These are phyloP conservation scores for Paxillus rubicundulus DNA, from an alignment of 768 basidiomycete species.

Conservation along the genomic window DNA sequence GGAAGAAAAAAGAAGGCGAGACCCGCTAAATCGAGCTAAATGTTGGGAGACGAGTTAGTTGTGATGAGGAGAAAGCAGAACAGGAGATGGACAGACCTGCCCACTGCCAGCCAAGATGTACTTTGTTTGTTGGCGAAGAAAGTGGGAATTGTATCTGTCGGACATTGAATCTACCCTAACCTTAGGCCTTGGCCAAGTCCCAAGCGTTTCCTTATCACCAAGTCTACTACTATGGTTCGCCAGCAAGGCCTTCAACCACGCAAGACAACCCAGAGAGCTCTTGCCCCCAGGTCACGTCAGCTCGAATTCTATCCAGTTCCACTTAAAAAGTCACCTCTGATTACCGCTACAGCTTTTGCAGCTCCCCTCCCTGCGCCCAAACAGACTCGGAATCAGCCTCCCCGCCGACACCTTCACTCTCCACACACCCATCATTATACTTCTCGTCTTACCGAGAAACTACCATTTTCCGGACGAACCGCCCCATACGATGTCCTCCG, in stretches of 20 bases:
- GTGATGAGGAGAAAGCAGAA: constrained; percentile 3
- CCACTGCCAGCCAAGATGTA: constrained; percentile 5
- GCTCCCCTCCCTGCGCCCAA: not conserved
- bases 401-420: not conserved
- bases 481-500: not conserved
- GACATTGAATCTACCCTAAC: constrained; percentile 41
- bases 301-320: not conserved
- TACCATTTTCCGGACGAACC: not conserved
- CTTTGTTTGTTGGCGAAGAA: not conserved
- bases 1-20: constrained; percentile 6
- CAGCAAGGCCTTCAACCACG: not conserved
- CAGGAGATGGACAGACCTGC: constrained; percentile 12
- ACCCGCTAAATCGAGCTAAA: not conserved
- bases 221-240: not conserved
- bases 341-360: not conserved
- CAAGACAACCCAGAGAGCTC: constrained; percentile 1
- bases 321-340: not conserved
- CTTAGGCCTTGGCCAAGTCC: not conserved
- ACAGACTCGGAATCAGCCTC: not conserved
- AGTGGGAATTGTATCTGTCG: constrained; percentile 28
- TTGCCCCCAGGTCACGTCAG: constrained; percentile 4
- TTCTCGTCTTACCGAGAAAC: not conserved
- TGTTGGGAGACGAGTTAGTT: constrained; percentile 12
- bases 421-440: not conserved
- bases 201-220: too few species aligned